Conservation (phyloP, 2,329 filamentous ascomycete genomes). For the Metarhizium anisopliae region DNA sequence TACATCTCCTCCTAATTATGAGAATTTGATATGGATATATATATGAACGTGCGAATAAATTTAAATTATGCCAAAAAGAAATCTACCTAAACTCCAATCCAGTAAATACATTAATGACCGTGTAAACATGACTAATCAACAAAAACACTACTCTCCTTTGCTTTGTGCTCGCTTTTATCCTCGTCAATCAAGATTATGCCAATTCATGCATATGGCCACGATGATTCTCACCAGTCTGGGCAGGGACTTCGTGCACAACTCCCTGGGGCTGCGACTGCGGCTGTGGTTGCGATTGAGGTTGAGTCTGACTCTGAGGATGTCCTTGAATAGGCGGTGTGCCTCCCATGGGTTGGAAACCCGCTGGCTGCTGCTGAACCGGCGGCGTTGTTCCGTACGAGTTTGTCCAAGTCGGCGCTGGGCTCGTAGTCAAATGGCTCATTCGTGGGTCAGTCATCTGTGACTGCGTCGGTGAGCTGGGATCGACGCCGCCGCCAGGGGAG, state of each 20-base stretch:
- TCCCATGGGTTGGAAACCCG: constrained; percentile 12
- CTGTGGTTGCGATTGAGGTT: not conserved
- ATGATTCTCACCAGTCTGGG: constrained; percentile 25
- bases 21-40: no score
- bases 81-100: constrained; percentile 8
- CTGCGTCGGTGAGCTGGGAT: constrained; percentile 8
- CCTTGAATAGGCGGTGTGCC: not conserved
- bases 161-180: not conserved
- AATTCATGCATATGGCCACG: constrained; percentile 33
- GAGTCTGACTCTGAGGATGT: no score
- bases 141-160: not conserved
- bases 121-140: not conserved
- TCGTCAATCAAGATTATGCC: constrained; percentile 4
- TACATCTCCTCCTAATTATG: no score
- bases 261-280: not conserved
- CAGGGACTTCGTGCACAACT: constrained; percentile 27
- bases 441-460: constrained; percentile 14
- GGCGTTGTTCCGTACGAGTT: constrained; percentile 10
- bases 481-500: constrained; percentile 6
- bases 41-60: no score
- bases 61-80: no score
- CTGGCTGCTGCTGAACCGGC: constrained; percentile 13
- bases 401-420: constrained; percentile 11
- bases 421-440: constrained; percentile 8
- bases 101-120: not conserved